Evolutionary conservation across 2,329 filamentous ascomycete species (phyloP).

Genomic region (Phialophora verrucosa): DNA sequence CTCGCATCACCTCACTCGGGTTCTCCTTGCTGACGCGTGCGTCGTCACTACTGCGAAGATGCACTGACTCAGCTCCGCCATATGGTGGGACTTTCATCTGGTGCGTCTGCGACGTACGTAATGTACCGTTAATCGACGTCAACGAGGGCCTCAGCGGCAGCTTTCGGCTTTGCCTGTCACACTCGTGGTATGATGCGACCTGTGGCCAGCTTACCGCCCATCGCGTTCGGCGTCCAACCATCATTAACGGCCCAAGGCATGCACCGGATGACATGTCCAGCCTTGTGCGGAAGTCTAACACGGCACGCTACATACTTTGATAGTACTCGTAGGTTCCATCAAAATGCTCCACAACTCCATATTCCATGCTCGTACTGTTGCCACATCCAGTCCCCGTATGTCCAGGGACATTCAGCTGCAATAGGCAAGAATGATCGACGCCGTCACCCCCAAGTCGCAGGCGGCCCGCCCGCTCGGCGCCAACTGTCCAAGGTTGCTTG

Average conservation of each 20-base stretch:
- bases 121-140: neutral
- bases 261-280: too few species aligned
- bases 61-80: neutral
- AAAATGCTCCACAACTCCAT: neutral
- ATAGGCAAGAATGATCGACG: neutral
- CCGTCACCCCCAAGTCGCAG: neutral
- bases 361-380: neutral
- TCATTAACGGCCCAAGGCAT: too few species aligned
- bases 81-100: neutral
- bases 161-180: neutral
- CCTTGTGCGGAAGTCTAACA: too few species aligned
- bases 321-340: too few species aligned
- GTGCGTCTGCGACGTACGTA: neutral
- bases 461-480: neutral
- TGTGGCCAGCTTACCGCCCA: neutral
- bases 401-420: neutral
- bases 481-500: neutral
- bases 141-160: neutral
- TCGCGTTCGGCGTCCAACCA: neutral
- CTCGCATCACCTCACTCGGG: neutral
- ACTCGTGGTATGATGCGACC: neutral
- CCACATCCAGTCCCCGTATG: neutral
- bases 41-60: neutral
- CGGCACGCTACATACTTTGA: too few species aligned
- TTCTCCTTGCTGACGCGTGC: neutral